A percentile compares a stretch with the other conserved stretches of the same genome.
Evolutionary conservation across 1,284 basidiomycete genomes (phyloP).

Genomic region (Boletus semigastroideus): DNA sequence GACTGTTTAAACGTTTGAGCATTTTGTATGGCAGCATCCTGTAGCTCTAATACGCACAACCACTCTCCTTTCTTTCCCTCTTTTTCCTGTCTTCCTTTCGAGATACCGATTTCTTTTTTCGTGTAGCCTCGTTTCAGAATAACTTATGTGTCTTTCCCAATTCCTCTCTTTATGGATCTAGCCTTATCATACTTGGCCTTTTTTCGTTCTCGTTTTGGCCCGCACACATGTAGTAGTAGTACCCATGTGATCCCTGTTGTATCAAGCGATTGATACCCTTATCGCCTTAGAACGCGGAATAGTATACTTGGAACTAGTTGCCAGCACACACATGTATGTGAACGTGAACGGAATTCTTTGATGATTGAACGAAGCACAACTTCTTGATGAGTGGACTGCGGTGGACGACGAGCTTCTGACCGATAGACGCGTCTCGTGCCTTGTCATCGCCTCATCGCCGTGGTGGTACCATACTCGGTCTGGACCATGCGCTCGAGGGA

Average conservation of each 20-base stretch:
- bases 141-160: slow-evolving; percentile 22
- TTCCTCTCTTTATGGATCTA: not conserved
- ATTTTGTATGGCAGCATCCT: slow-evolving; percentile 15
- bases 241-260: slow-evolving; percentile 16
- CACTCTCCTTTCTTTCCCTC: slow-evolving; percentile 17
- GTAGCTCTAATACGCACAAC: slow-evolving; percentile 27
- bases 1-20: slow-evolving; percentile 19
- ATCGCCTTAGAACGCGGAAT: too few species aligned
- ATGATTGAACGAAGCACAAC: too few species aligned
- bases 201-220: not conserved
- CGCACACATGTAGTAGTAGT: slow-evolving; percentile 30
- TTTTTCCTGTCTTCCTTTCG: not conserved
- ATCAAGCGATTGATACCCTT: too few species aligned
- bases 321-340: too few species aligned
- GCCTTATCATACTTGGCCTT: not conserved
- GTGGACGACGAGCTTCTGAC: too few species aligned
- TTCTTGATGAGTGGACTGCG: too few species aligned
- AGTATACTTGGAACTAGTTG: too few species aligned
- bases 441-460: too few species aligned
- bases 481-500: too few species aligned
- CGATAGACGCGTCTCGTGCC: too few species aligned
- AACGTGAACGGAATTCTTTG: too few species aligned
- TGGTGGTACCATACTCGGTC: too few species aligned
- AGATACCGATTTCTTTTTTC: slow-evolving; percentile 6
- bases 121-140: slow-evolving; percentile 3